These are phyloP conservation scores for Rhynchospora tenuis DNA, from an alignment of 176 grass and related monocot genomes.

Conservation along the genomic window DNA sequence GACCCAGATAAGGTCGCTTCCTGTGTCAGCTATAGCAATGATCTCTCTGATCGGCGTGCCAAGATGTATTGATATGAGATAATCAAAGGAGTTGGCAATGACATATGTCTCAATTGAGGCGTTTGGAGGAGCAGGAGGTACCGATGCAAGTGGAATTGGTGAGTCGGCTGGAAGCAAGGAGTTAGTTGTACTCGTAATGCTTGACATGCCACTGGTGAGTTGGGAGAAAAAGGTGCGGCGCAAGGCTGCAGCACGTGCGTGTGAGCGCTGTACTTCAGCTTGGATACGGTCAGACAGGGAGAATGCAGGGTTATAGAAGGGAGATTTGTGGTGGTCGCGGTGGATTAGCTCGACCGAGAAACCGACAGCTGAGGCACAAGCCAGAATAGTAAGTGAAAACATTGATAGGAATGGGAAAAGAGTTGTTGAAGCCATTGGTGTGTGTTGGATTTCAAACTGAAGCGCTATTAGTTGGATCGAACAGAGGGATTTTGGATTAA, in stretches of 20 bases:
- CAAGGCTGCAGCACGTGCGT: conserved; percentile 9
- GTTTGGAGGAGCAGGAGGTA: neutral
- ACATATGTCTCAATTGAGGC: conserved; percentile 24
- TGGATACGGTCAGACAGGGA: conserved; percentile 24
- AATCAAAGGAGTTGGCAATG: conserved; percentile 30
- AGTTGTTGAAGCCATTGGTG: conserved; percentile 20
- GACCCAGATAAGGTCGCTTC: conserved; percentile 59
- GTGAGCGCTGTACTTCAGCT: conserved; percentile 23
- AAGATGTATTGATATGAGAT: conserved; percentile 34
- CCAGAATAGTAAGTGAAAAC: neutral
- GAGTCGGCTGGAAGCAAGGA: neutral
- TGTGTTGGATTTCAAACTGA: neutral
- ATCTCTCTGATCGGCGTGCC: conserved; percentile 36
- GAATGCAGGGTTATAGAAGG: conserved; percentile 32
- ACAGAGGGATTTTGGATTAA: conserved; percentile 14
- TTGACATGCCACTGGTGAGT: neutral
- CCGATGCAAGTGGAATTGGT: neutral
- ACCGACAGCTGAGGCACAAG: neutral
- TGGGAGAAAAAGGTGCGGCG: neutral
- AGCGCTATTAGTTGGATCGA: neutral
- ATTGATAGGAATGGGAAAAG: neutral
- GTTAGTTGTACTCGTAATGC: neutral
- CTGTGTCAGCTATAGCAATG: conserved; percentile 49
- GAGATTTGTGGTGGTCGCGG: conserved; percentile 46
- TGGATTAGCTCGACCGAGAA: conserved; percentile 70